These are phyloP conservation scores for Cyberlindnera bimundalis DNA, from an alignment of 805 yeast species.

Conservation along the genomic window DNA sequence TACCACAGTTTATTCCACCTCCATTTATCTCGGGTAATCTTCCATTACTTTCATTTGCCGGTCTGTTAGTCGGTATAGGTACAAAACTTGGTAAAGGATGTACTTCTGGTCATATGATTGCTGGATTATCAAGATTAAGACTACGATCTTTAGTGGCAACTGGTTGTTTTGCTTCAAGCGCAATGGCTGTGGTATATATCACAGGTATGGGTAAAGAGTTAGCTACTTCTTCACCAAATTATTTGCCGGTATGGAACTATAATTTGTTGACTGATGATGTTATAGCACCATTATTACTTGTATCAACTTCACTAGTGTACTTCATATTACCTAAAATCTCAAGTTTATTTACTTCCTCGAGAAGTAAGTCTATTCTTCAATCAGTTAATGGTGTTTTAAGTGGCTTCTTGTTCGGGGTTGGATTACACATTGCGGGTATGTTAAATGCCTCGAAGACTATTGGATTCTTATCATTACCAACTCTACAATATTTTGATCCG, in stretches of 20 bases:
- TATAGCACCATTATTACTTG: conserved; percentile 9
- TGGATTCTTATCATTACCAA: conserved; percentile 41
- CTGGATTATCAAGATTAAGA: conserved; percentile 46
- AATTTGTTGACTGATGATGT: background rate
- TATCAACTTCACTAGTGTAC: conserved; percentile 20
- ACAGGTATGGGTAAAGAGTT: conserved; percentile 3
- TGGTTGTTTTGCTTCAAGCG: conserved; percentile 33
- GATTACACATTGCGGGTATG: conserved; percentile 46
- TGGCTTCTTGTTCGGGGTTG: conserved; percentile 43
- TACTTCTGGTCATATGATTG: conserved; percentile 54
- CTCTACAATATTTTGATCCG: conserved; percentile 42
- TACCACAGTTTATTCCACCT: conserved; percentile 32
- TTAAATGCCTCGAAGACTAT: conserved; percentile 39
- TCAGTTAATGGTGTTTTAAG: conserved; percentile 22
- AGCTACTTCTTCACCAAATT: conserved; percentile 9
- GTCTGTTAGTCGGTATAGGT: conserved; percentile 45
- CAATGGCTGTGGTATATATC: conserved; percentile 25
- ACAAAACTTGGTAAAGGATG: conserved; percentile 48
- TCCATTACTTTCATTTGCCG: conserved; percentile 28
- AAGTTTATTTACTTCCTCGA: background rate
- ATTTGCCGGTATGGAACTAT: conserved; percentile 7
- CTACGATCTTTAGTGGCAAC: conserved; percentile 45
- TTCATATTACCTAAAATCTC: conserved; percentile 28
- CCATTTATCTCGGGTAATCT: conserved; percentile 9
- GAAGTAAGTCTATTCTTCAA: background rate